A percentile compares a stretch with the other conserved stretches of the same genome.
phyloP scores from a whole-genome alignment of 441 rosid genomes.

The Cnidoscolus chayamansa region DNA sequence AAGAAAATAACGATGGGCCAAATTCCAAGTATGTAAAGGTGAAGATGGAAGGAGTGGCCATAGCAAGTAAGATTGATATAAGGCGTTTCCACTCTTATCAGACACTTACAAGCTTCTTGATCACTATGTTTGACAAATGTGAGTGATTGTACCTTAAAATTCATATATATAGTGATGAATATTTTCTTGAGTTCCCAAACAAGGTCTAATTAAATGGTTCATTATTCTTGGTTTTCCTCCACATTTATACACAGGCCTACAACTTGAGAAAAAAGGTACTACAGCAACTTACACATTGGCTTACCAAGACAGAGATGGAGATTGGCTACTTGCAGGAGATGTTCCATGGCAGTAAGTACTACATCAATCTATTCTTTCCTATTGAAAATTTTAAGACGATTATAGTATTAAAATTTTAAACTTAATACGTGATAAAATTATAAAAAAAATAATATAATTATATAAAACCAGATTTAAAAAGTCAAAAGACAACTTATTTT shows the following conservation, averaged over 20 bases:
- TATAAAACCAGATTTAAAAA: no score
- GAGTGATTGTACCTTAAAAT: not conserved
- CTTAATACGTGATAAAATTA: no score
- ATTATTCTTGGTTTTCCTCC: no score
- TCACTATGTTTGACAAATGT: constrained; percentile 39
- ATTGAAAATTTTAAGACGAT: no score
- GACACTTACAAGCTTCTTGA: constrained; percentile 35
- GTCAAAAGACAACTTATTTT: no score
- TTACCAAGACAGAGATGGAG: constrained; percentile 48
- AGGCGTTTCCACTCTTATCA: constrained; percentile 34
- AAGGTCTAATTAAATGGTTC: not conserved
- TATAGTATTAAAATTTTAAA: no score
- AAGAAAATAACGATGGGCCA: no score
- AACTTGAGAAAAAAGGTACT: constrained; percentile 15
- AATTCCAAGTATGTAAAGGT: constrained; percentile 42
- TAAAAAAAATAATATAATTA: no score
- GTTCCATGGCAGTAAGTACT: constrained; percentile 54
- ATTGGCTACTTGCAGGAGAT: constrained; percentile 49
- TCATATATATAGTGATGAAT: not conserved
- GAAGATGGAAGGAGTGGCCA: constrained; percentile 55
- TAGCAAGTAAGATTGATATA: constrained; percentile 44
- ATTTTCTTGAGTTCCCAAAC: no score
- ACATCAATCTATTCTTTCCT: no score
- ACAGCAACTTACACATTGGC: constrained; percentile 26
- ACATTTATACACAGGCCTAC: constrained; percentile 23